Evolutionary conservation across 768 basidiomycete species (phyloP), one percentile per base, ranked within the genome.

Genomic region (Leucogyrophana mollusca): DNA sequence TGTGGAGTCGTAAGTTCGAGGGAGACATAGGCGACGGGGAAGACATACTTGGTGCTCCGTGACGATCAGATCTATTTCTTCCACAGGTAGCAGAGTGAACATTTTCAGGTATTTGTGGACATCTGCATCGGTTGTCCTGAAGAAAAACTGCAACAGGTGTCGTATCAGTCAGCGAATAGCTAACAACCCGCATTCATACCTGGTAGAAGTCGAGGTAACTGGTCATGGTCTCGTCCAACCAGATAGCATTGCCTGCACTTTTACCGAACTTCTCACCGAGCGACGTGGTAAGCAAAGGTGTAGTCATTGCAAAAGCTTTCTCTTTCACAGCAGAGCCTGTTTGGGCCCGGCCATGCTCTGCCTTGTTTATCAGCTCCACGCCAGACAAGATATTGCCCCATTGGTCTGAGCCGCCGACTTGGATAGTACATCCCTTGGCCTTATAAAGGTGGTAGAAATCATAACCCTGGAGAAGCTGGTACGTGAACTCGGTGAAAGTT

Each of bases 331-430:
- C 9, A 16, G 20, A 37, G 43, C 34, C 33, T n/a, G n/a, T n/a
- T n/a, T n/a, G n/a, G n/a, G n/a, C n/a, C n/a, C n/a, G n/a, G 23
- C 41, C 20, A 41, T 52, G 50, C 48, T 61, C 53, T 46, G 47
- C 41, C 77, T 69, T 82, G 45, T 81, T 78, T 57, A 98, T 94
- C 46, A 99, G 79, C 46, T 97, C 93, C 25, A 97, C 73, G 17
- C 96, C 96, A 21, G 91, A 89, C 23, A 95, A 69, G 53, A 99
- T 97, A 61, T 99, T 99, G 13, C 96, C 96, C 90, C 94, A 96
- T 65, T 99, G 96, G 64, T 99, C 96, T 0, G 93, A 94, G 9
- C 96, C 96, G 40, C 96, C 96, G 34, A 98, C 70, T 66, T 99
- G 96, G 34, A 96, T 79, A 11, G 79, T 78, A 65, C 95, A 97